Evolutionary conservation across 2,329 filamentous ascomycete species (phyloP), one percentile per base, ranked within the genome.

Genomic region (Sclerotinia trifoliorum): DNA sequence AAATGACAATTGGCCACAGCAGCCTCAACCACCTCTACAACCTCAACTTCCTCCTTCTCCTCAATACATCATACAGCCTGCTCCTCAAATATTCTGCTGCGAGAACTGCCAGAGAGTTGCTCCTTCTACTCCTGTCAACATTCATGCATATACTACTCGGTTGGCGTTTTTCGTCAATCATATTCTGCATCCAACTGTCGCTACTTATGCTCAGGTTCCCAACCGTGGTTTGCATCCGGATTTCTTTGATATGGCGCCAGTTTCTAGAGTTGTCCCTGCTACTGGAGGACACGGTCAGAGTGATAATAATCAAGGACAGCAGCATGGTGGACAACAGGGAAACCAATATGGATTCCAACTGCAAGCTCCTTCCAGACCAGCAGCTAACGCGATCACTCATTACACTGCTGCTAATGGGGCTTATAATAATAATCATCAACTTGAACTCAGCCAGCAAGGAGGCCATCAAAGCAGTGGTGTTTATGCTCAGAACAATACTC

Each of bases 101-200:
- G 54, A 26, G 2, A 35, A 21, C 7, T 48, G 42, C 32, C 64
- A 60, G 32, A 54, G 64, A 2, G 29, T 26, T 29, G 19, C 32
- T 26, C 3, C 15, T n/a, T 29, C 29, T 26, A 3, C 44, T 6
- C 11, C n/a, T 5, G 42, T 32, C 0, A n/a, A 5, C 0, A 35
- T 60, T 1, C 32, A 66, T n/a, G 64, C 64, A 21, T 66, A 66
- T n/a, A 66, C 64, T 2, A 66, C 64, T 19, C 54, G 64, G 0
- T 26, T 66, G 5, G 44, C 54, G 0, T 60, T 60, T 7, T 66
- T 66, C 6, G 2, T 29, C 0, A 8, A 49, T 0, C 46, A 66
- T 3, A 10, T 51, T 5, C 5, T 39, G 6, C 64, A 66, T 32
- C 64, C 64, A 10, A 60, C 54, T 2, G 8, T 66, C 15, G 64